These are phyloP conservation scores for Pterula multifida DNA, from an alignment of 1,284 basidiomycete genomes.

Conservation along the genomic window DNA sequence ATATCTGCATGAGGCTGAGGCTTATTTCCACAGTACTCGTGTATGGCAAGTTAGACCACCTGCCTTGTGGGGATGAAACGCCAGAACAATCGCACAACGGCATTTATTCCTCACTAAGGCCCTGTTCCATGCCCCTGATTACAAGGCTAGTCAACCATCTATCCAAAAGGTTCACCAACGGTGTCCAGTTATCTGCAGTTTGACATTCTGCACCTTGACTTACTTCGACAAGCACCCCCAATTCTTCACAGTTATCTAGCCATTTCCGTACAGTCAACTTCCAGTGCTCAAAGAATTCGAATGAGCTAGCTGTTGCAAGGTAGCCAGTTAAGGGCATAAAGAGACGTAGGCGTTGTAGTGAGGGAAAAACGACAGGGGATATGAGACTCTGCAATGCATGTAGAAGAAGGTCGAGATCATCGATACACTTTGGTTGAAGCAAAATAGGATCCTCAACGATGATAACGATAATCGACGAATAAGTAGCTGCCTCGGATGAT, in stretches of 20 bases:
- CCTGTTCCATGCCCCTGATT: too few relatives aligned
- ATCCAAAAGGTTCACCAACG: neutral
- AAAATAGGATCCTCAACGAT: neutral
- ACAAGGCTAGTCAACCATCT: too few relatives aligned
- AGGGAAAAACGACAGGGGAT: neutral
- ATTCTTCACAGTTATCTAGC: neutral
- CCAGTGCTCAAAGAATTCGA: neutral
- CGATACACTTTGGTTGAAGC: neutral
- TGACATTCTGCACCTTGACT: neutral
- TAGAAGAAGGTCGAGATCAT: neutral
- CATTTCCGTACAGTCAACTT: neutral
- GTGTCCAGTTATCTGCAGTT: neutral
- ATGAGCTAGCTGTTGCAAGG: neutral
- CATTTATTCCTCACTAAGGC: too few relatives aligned
- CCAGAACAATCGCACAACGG: too few relatives aligned
- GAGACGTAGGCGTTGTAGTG: neutral
- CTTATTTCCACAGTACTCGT: too few relatives aligned
- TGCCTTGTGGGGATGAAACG: too few relatives aligned
- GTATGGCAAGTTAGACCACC: too few relatives aligned
- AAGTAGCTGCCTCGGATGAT: too few relatives aligned
- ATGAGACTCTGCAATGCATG: neutral
- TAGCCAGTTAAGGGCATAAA: neutral
- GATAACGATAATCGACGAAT: neutral
- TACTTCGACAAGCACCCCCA: neutral
- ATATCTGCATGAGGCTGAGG: too few relatives aligned